These are phyloP conservation scores for Amanita subjunquillea DNA, from an alignment of 768 basidiomycete genomes.

Conservation along the genomic window DNA sequence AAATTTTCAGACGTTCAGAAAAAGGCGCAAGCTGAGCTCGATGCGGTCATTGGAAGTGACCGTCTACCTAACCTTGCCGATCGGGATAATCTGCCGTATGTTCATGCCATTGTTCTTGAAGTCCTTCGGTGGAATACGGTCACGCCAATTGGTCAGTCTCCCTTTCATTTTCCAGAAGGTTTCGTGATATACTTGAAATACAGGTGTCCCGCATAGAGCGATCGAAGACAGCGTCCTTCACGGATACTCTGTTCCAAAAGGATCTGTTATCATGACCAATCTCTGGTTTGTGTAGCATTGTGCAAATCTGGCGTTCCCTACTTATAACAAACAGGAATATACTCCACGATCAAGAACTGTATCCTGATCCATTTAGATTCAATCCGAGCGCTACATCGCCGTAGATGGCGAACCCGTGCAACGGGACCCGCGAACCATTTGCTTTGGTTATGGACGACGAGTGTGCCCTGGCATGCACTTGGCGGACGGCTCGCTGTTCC, in stretches of 20 bases:
- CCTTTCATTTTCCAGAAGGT: too few relatives aligned
- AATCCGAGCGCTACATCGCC: conserved; percentile 33
- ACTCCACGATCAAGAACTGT: conserved; percentile 36
- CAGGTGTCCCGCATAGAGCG: conserved; percentile 36
- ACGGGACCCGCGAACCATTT: conserved; percentile 27
- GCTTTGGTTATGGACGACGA: conserved; percentile 40
- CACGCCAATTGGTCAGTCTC: conserved; percentile 26
- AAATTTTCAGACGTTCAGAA: conserved; percentile 31
- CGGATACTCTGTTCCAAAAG: conserved; percentile 41
- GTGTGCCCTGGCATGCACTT: conserved; percentile 39
- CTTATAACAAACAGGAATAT: conserved; percentile 31
- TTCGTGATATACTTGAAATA: too few relatives aligned
- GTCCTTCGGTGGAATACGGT: conserved; percentile 38
- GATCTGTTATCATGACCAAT: conserved; percentile 33
- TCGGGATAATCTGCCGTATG: conserved; percentile 35
- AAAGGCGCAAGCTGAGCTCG: conserved; percentile 44
- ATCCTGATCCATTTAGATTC: conserved; percentile 39
- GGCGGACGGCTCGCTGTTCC: conserved; percentile 40
- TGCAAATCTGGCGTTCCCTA: neutral
- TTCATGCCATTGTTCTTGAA: conserved; percentile 35
- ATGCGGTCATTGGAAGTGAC: conserved; percentile 25
- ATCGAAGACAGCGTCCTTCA: conserved; percentile 31
- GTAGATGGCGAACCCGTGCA: conserved; percentile 8
- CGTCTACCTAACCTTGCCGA: conserved; percentile 31
- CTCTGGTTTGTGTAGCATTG: conserved; percentile 26